Evolutionary conservation across 148 eudicot genomes (phyloP), one percentile per base, ranked within the genome.

Genomic region (Mesembryanthemum crystallinum): DNA sequence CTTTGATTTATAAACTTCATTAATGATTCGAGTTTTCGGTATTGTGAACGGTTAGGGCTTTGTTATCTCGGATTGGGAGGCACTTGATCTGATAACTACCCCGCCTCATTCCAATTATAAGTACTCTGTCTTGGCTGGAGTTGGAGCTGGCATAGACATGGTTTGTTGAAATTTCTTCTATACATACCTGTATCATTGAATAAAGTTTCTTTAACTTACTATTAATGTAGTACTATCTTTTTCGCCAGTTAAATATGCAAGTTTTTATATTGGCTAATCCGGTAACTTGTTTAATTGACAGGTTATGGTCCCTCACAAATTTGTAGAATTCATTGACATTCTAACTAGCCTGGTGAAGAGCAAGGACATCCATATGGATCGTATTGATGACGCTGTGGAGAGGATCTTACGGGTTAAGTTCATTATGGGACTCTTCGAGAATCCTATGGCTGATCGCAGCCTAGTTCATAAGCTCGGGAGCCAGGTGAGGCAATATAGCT

Each of bases 361-460:
- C 72, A 67, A 77, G 42, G 39, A 77, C 25, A 67, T 82, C 32
- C 42, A n/a, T 30, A 82, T 82, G 84, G 75, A 77, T 45, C 80
- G 84, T 20, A 82, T 82, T 28, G 54, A 82, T 43, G 84, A 82
- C 29, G 84, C 84, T 73, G 84, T 82, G 67, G 79, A n/a, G 81
- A 77, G 84, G 67, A 82, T 82, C 21, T 65, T 82, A 33, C 74
- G 84, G 3, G 78, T 82, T 37, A 82, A 82, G 81, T 82, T 82
- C 69, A 73, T 9, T 0, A 82, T 82, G 84, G 84, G 84, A 63
- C 71, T 82, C 18, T 82, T 77, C 14, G 84, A 82, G 63, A 82
- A 77, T 52, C 84, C 84, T 57, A 61, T 77, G 39, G 71, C 84
- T 17, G 81, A 77, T 62, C 71, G 35, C 32, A 73, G 71, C 45